Percentiles rank a stretch among this genome's conserved stretches.
These are phyloP conservation scores for Amphicarpaea edgeworthii DNA, from an alignment of 306 rosid species.

Conservation along the genomic window DNA sequence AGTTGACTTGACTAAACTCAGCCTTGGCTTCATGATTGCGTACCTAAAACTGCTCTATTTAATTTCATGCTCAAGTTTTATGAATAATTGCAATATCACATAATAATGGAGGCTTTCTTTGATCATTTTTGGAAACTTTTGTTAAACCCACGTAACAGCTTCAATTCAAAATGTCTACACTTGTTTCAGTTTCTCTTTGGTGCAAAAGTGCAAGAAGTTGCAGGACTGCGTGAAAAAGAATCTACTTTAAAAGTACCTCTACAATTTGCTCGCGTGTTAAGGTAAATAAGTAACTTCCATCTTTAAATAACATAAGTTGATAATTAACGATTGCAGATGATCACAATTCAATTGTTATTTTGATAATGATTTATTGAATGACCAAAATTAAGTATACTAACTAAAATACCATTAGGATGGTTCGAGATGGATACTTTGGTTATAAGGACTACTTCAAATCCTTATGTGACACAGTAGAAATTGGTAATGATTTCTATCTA, in stretches of 20 bases:
- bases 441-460: conserved; percentile 67
- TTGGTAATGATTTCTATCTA: conserved; percentile 64
- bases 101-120: conserved; percentile 16
- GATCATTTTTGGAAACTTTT: conserved; percentile 20
- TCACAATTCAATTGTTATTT: conserved; percentile 2
- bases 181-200: conserved; percentile 77
- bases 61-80: conserved; percentile 22
- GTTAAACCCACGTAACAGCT: conserved; percentile 15
- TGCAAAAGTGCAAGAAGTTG: conserved; percentile 69
- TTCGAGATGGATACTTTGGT: conserved; percentile 77
- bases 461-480: conserved; percentile 69
- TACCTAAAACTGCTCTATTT: conserved; percentile 12
- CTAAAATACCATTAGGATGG: conserved; percentile 59
- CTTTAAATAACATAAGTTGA: conserved; percentile 21
- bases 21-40: conserved; percentile 31
- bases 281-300: conserved; percentile 47
- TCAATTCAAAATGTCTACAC: conserved; percentile 5
- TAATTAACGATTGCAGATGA: neutral
- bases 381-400: conserved; percentile 22
- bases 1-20: conserved; percentile 26
- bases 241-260: conserved; percentile 52
- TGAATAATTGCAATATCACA: conserved; percentile 36
- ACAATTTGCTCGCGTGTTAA: conserved; percentile 69
- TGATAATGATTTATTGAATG: neutral
- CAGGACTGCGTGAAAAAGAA: conserved; percentile 62